Conservation (phyloP, 129 eudicot species). For the Solidago caesia region DNA sequence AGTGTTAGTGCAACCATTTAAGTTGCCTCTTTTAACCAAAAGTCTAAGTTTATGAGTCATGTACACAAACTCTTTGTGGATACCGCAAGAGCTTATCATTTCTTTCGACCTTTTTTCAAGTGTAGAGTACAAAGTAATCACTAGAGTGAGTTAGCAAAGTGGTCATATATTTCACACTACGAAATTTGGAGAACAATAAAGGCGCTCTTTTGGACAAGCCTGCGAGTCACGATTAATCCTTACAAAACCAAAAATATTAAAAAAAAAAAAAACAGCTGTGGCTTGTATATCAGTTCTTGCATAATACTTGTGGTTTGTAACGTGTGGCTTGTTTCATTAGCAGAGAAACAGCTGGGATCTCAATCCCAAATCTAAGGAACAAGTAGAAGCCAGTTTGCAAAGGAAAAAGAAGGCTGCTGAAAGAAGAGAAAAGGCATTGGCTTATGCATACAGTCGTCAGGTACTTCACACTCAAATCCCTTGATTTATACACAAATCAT, state of each 20-base stretch:
- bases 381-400: slow-evolving; percentile 53
- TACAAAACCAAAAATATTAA: too few relatives aligned
- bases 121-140: too few relatives aligned
- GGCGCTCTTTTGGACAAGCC: not conserved
- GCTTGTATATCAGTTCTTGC: not conserved
- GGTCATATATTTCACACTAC: too few relatives aligned
- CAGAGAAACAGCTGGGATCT: slow-evolving; percentile 58
- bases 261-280: too few relatives aligned
- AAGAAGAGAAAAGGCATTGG: slow-evolving; percentile 80
- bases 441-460: slow-evolving; percentile 80
- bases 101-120: too few relatives aligned
- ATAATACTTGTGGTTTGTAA: not conserved
- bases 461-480: slow-evolving; percentile 27
- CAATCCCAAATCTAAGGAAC: slow-evolving; percentile 69
- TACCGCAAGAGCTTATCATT: too few relatives aligned
- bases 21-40: too few relatives aligned
- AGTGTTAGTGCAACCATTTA: too few relatives aligned
- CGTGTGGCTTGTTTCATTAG: slow-evolving; percentile 25
- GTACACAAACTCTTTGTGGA: too few relatives aligned
- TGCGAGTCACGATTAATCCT: not conserved
- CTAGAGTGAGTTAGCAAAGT: too few relatives aligned
- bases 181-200: too few relatives aligned
- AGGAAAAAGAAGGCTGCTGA: slow-evolving; percentile 67
- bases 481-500: not conserved
- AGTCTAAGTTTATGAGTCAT: too few relatives aligned